Evolutionary conservation across 1,139 yeast genomes (phyloP), one percentile per base, ranked within the genome.

Genomic region (Blastobotrys capitulatus): DNA sequence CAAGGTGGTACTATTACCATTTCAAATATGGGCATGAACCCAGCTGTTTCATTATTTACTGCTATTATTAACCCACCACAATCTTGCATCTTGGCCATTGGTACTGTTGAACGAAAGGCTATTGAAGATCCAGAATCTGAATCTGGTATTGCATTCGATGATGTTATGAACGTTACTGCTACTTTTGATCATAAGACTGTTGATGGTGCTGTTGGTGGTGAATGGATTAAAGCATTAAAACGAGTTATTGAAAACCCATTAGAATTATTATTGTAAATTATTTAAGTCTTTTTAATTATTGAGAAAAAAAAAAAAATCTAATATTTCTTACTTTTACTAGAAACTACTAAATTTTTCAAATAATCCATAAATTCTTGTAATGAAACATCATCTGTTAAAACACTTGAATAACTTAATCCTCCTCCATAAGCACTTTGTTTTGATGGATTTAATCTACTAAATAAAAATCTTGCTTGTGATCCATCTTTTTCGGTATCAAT

Each of bases 1-100:
- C 96, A 88, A 78, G 99, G 99, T 64, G 99, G 99, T 67, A 90
- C 98, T 61, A 87, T 92, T 70, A 88, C 97, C 71, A 90, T 92
- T 65, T 90, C 97, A 58, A 92, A 92, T 84, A 77, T 94, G 78
- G 99, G 98, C 67, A 92, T 92, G 98, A 92, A 92, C 81, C 80
- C 76, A 54, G 97, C 98, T 51, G 97, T 92, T 47, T 78, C 83
- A 59, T 68, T 83, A 68, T 92, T 92, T 80, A 90, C 98, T 41
- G 92, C 98, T 37, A 92, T 92, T 72, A 84, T 92, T 69, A 92
- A 92, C 80, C 97, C 97, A 55, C 99, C 99, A 52, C 98, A 92
- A 73, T 78, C 92, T 48, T 83, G 96, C 50, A 92, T 92, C 63
- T 73, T 92, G 62, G 98, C 99, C 56, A 79, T 92, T 60, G 96